Evolutionary conservation across 495 filamentous ascomycete genomes (phyloP).

Genomic region (Monascus purpureus): DNA sequence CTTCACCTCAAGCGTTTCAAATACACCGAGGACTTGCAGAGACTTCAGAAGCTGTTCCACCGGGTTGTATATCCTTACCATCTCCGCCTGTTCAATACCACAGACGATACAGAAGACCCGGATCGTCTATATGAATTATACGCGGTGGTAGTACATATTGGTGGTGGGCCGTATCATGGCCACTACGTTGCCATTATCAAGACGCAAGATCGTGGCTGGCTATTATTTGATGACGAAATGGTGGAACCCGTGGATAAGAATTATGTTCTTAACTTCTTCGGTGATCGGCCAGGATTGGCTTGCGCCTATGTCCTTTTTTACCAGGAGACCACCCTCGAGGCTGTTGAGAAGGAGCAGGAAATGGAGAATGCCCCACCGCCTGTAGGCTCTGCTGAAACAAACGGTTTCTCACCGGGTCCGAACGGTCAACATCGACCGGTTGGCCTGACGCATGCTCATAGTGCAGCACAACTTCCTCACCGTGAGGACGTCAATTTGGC

Average conservation of each 20-base stretch:
- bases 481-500: constrained; percentile 36
- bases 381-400: constrained; percentile 29
- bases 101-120: constrained; percentile 89
- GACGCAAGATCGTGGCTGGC: constrained; percentile 88
- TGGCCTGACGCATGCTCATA: constrained; percentile 25
- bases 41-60: constrained; percentile 92
- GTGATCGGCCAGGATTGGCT: constrained; percentile 77
- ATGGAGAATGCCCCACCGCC: constrained; percentile 55
- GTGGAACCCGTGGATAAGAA: constrained; percentile 94
- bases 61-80: constrained; percentile 95
- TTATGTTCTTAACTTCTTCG: constrained; percentile 97
- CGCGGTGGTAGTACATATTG: constrained; percentile 96
- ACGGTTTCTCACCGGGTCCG: constrained; percentile 17
- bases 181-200: constrained; percentile 98
- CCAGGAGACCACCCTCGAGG: constrained; percentile 88
- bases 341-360: constrained; percentile 68
- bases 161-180: constrained; percentile 93
- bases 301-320: constrained; percentile 98
- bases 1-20: constrained; percentile 95
- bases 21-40: constrained; percentile 87
- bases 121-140: constrained; percentile 94
- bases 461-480: constrained; percentile 23
- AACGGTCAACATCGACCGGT: too few species aligned
- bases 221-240: constrained; percentile 96
- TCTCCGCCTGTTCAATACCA: constrained; percentile 93